Percentiles rank a stretch among this genome's conserved stretches.
These are phyloP conservation scores for Phyllosticta capitalensis DNA, from an alignment of 2,329 filamentous ascomycete species.

Conservation along the genomic window DNA sequence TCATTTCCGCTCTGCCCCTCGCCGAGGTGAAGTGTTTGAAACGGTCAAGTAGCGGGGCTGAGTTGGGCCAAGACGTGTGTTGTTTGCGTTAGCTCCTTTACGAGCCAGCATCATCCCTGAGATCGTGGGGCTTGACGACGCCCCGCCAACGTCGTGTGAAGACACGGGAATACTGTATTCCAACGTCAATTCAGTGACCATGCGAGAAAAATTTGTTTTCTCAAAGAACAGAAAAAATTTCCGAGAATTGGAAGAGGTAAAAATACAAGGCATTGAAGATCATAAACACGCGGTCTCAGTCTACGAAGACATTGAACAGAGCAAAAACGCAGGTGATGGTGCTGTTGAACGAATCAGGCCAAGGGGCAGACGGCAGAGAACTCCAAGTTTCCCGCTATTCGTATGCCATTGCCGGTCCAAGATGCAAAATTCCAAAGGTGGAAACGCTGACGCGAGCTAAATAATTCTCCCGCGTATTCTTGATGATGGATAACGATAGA, in stretches of 20 bases:
- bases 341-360: neutral
- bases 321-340: neutral
- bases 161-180: neutral
- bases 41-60: neutral
- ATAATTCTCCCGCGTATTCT: neutral
- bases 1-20: neutral
- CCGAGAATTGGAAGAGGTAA: neutral
- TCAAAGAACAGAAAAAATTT: neutral
- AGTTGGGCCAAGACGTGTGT: neutral
- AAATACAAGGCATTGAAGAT: neutral
- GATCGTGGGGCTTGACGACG: neutral
- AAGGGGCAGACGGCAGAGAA: neutral
- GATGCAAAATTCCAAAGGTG: neutral
- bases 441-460: neutral
- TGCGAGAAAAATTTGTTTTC: neutral
- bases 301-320: too few relatives aligned
- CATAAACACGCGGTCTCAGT: too few relatives aligned
- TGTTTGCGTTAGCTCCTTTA: neutral
- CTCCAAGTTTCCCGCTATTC: neutral
- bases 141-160: neutral
- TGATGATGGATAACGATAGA: neutral
- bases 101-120: neutral
- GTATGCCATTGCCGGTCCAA: neutral
- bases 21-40: neutral
- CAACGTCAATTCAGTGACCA: neutral